Conservation (phyloP, 148 eudicot species). For the Amaranthus palmeri region DNA sequence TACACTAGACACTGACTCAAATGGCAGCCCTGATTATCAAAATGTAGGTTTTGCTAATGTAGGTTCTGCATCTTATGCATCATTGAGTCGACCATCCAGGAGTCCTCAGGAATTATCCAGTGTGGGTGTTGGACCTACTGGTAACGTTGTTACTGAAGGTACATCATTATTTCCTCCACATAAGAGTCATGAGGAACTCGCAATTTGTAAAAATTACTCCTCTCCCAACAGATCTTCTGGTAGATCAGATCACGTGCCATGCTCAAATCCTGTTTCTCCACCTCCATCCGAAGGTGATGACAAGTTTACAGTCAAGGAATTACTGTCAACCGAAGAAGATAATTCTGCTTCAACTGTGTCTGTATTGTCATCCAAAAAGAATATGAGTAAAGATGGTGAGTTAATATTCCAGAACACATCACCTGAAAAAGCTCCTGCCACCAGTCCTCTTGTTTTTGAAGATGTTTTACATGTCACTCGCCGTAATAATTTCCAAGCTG, state of each 20-base stretch:
- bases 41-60: constrained; percentile 19
- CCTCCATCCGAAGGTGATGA: constrained; percentile 52
- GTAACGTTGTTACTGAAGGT: constrained; percentile 22
- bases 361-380: constrained; percentile 31
- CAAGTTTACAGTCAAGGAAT: constrained; percentile 72
- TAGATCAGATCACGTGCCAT: constrained; percentile 33
- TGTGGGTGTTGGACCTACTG: constrained; percentile 21
- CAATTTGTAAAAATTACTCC: constrained; percentile 31
- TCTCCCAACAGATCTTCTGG: constrained; percentile 29
- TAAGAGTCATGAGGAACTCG: constrained; percentile 25
- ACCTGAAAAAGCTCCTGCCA: constrained; percentile 32
- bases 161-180: constrained; percentile 19
- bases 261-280: constrained; percentile 35
- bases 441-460: constrained; percentile 37
- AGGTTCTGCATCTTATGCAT: constrained; percentile 14
- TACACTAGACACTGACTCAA: constrained; percentile 23
- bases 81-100: constrained; percentile 19
- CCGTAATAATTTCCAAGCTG: constrained; percentile 48
- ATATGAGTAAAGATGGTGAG: constrained; percentile 29
- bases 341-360: constrained; percentile 25
- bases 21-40: constrained; percentile 26
- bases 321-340: constrained; percentile 39
- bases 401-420: constrained; percentile 32
- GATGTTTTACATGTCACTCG: constrained; percentile 58
- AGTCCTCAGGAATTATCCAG: constrained; percentile 28